phyloP scores from a whole-genome alignment of 2,329 filamentous ascomycete species.

The Berkeleyomyces rouxiae region DNA sequence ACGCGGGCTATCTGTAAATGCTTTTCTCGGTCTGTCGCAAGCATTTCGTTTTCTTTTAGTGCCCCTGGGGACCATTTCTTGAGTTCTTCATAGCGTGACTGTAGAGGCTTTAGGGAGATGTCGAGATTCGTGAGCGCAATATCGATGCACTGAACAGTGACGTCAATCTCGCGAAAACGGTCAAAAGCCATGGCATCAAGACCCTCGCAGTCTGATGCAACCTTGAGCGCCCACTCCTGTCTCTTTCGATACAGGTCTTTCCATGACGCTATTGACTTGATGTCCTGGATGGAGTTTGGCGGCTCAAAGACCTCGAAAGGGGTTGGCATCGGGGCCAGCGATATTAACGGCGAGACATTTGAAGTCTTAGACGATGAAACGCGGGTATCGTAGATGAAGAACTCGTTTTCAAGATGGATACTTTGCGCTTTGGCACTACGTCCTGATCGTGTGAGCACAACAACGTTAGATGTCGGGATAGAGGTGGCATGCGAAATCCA shows the following conservation, averaged over 20 bases:
- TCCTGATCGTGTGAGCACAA: slow-evolving; percentile 70
- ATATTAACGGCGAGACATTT: slow-evolving; percentile 27
- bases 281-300: slow-evolving; percentile 69
- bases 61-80: slow-evolving; percentile 54
- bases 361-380: slow-evolving; percentile 43
- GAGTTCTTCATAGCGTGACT: slow-evolving; percentile 54
- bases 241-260: slow-evolving; percentile 69
- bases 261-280: slow-evolving; percentile 75
- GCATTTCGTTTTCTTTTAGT: slow-evolving; percentile 47
- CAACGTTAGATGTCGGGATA: slow-evolving; percentile 63
- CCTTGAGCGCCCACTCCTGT: slow-evolving; percentile 57
- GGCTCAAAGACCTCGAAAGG: slow-evolving; percentile 26
- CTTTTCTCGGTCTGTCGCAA: slow-evolving; percentile 50
- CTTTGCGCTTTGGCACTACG: slow-evolving; percentile 70
- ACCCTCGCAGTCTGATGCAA: slow-evolving; percentile 51
- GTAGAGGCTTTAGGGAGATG: slow-evolving; percentile 52
- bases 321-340: slow-evolving; percentile 33
- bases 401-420: slow-evolving; percentile 70
- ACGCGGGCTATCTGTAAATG: slow-evolving; percentile 48
- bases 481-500: slow-evolving; percentile 62
- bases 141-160: slow-evolving; percentile 64
- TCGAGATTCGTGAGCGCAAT: slow-evolving; percentile 78
- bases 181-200: slow-evolving; percentile 44
- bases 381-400: slow-evolving; percentile 82
- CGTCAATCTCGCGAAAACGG: slow-evolving; percentile 57